Percentiles rank a stretch among this genome's conserved stretches.
Conservation (phyloP, 768 basidiomycete species). For the Trametes punicea region DNA sequence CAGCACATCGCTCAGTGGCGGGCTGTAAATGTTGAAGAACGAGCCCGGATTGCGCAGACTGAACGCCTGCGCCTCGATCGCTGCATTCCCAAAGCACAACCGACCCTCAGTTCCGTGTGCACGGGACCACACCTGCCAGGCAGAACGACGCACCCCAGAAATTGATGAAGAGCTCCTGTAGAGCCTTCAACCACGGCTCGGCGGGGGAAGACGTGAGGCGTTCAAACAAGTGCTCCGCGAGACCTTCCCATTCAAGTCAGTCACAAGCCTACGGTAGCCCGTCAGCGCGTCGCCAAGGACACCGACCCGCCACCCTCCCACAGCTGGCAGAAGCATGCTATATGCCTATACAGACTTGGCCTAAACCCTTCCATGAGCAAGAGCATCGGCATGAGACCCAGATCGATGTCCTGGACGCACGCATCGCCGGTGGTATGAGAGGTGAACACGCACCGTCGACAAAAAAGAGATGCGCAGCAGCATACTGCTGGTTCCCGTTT, state of each 20-base stretch:
- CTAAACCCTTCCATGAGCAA: too few species aligned
- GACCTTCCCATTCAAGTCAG: slow-evolving; percentile 42
- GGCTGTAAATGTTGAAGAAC: slow-evolving; percentile 89
- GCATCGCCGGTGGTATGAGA: not conserved
- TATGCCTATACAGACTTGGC: too few species aligned
- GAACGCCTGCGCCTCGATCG: slow-evolving; percentile 83
- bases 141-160: slow-evolving; percentile 73
- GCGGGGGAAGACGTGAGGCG: slow-evolving; percentile 72
- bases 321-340: too few species aligned
- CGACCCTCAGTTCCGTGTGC: slow-evolving; percentile 7
- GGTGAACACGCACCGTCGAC: slow-evolving; percentile 63
- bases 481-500: slow-evolving; percentile 64
- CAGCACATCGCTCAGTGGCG: slow-evolving; percentile 68
- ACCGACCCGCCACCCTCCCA: not conserved
- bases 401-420: not conserved
- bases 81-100: slow-evolving; percentile 38
- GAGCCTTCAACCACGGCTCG: slow-evolving; percentile 66
- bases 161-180: slow-evolving; percentile 89
- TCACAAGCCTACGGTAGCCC: not conserved
- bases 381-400: too few species aligned
- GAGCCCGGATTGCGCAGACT: slow-evolving; percentile 70
- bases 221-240: slow-evolving; percentile 76
- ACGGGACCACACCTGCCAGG: not conserved
- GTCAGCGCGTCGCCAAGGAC: not conserved
- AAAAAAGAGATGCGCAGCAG: slow-evolving; percentile 88